Base-by-base conservation (phyloP, 2,329 filamentous ascomycete species). In the Fusarium sp. region DNA sequence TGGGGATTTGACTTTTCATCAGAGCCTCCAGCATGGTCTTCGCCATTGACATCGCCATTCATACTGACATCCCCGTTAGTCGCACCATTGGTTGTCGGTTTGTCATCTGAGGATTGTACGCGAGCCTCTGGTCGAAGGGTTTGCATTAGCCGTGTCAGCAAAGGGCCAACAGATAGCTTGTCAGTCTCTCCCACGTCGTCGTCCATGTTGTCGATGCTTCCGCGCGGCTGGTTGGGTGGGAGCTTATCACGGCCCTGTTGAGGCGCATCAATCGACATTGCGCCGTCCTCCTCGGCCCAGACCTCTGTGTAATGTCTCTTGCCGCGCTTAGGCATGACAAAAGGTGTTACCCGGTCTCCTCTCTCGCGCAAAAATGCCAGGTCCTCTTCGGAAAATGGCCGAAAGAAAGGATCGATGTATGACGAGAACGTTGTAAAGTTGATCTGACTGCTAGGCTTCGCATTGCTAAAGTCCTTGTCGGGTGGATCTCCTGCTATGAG, bases 281-380 rank as follows among this genome's bases (percentile, higher is more conserved):
- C 84, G 9, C 93, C 93, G 75, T 99, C 96, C 77, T 99, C 96
- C 71, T 97, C 93, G 0, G 93, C 91, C 96, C 96, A 99, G 9
- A 95, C 85, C 65, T 98, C 94, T 23, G 87, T 89, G 80, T 98
- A 99, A 75, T 93, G 91, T 73, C 90, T 90, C 78, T 92, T 91
- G 49, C 93, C 94, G 20, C 93, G 89, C 69, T 90, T 90, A 7
- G 95, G 93, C 79, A 97, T 93, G 36, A 94, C 83, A 74, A 97
- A 98, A 1, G 95, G 93, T 2, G 86, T 89, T 20, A 90, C 83
- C 36, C 96, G 89, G 78, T 99, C 94, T 62, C 94, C 93, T 74
- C 93, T 87, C 80, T 99, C 96, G 74, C 94, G 90, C 36, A 99
- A 81, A 77, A 97, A 99, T 1, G 93, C 93, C 49, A 97, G 87